phyloP scores from a whole-genome alignment of 2,329 filamentous ascomycete genomes.

The Phyllosticta citribraziliensis region DNA sequence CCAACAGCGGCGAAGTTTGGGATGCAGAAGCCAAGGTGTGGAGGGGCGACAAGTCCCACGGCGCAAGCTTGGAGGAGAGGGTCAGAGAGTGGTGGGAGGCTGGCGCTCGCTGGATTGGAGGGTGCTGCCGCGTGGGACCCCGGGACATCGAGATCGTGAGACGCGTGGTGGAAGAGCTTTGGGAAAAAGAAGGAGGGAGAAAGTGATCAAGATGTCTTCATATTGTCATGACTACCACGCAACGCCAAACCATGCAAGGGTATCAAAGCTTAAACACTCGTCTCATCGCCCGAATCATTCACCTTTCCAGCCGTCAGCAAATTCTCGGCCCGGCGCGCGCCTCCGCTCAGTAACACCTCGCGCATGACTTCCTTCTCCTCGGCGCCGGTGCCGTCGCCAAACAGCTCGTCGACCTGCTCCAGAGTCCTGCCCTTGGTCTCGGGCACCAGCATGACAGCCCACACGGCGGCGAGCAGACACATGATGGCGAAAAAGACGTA shows the following conservation, averaged over 20 bases:
- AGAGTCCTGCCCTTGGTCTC: conserved; percentile 26
- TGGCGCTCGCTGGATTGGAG: conserved; percentile 36
- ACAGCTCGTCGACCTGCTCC: conserved; percentile 30
- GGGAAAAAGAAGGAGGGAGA: background rate
- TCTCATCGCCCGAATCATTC: background rate
- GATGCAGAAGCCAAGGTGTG: conserved; percentile 31
- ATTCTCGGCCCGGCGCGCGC: background rate
- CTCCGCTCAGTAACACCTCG: background rate
- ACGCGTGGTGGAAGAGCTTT: background rate
- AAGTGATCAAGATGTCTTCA: background rate
- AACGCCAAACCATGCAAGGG: background rate
- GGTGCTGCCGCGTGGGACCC: conserved; percentile 38
- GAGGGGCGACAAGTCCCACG: conserved; percentile 19
- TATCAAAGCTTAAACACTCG: background rate
- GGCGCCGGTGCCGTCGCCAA: conserved; percentile 21
- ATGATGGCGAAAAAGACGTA: conserved; percentile 31
- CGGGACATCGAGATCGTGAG: conserved; percentile 29
- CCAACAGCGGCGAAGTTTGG: conserved; percentile 36
- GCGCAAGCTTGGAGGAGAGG: conserved; percentile 18
- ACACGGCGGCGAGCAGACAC: conserved; percentile 23
- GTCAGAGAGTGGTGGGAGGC: conserved; percentile 24
- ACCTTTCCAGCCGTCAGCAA: conserved; percentile 6
- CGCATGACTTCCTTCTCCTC: conserved; percentile 20
- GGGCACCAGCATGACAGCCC: conserved; percentile 25
- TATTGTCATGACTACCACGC: background rate